Conservation (phyloP, 1,284 basidiomycete species). For the Earliella scabrosa region DNA sequence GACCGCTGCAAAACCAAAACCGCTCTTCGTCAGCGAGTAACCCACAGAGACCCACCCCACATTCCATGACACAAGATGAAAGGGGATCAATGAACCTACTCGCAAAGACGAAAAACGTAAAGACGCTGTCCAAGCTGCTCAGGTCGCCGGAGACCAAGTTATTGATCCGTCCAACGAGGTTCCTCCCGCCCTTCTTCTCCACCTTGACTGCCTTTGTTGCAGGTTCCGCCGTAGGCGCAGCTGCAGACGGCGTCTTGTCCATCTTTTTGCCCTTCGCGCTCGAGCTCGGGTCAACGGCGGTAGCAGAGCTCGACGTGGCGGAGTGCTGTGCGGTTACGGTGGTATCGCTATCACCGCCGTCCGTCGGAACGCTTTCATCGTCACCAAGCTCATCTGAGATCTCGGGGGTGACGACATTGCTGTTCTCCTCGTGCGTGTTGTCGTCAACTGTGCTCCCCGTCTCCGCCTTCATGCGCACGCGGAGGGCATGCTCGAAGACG, state of each 20-base stretch:
- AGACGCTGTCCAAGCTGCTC: slow-evolving; percentile 4
- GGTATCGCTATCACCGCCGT: slow-evolving; percentile 5
- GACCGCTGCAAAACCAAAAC: not conserved
- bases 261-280: not conserved
- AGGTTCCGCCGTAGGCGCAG: not conserved
- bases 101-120: slow-evolving; percentile 3
- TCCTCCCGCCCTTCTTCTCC: slow-evolving; percentile 35
- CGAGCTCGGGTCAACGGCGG: not conserved
- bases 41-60: no score
- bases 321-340: slow-evolving; percentile 13
- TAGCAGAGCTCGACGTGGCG: slow-evolving; percentile 2
- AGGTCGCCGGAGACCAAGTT: slow-evolving; percentile 20
- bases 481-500: slow-evolving; percentile 59
- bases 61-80: no score
- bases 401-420: slow-evolving; percentile 31
- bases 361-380: slow-evolving; percentile 2
- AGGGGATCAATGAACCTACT: not conserved
- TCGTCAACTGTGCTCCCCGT: slow-evolving; percentile 7
- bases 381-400: slow-evolving; percentile 19
- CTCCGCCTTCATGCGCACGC: slow-evolving; percentile 52
- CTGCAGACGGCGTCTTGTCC: slow-evolving; percentile 12
- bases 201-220: slow-evolving; percentile 7
- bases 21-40: not conserved
- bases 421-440: slow-evolving; percentile 12
- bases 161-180: slow-evolving; percentile 55